Evolutionary conservation across 768 basidiomycete genomes (phyloP).

Genomic region (Termitomyces sp.): DNA sequence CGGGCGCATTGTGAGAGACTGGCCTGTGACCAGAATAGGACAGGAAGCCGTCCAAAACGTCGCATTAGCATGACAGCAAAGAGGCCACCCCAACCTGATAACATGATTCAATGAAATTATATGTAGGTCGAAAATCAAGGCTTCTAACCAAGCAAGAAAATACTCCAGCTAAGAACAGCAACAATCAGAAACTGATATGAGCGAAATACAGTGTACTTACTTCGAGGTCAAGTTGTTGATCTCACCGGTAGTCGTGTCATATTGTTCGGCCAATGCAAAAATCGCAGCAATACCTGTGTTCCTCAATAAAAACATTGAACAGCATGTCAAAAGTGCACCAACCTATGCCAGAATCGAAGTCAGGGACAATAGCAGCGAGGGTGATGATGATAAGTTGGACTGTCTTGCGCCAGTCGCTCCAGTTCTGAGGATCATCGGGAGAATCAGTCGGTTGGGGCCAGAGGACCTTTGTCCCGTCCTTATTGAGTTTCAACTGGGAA

Average conservation of each 20-base stretch:
- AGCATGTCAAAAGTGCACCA: not conserved
- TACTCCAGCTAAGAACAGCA: slow-evolving; percentile 46
- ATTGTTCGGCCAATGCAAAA: slow-evolving; percentile 53
- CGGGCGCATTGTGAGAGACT: slow-evolving; percentile 1
- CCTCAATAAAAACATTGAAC: not conserved
- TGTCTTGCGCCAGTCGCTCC: slow-evolving; percentile 48
- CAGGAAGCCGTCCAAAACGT: slow-evolving; percentile 56
- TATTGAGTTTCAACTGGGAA: slow-evolving; percentile 47
- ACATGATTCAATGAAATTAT: not conserved
- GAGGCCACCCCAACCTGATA: slow-evolving; percentile 53
- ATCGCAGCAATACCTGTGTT: slow-evolving; percentile 58
- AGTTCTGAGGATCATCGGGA: slow-evolving; percentile 63
- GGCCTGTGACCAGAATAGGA: slow-evolving; percentile 71
- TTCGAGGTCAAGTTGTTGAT: slow-evolving; percentile 64
- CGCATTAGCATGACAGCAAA: slow-evolving; percentile 62
- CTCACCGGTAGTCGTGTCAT: slow-evolving; percentile 45
- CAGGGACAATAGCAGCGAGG: slow-evolving; percentile 59
- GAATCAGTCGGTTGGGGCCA: slow-evolving; percentile 69
- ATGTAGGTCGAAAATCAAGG: not conserved
- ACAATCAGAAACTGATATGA: not conserved
- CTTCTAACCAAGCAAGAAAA: slow-evolving; percentile 47
- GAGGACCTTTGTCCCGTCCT: slow-evolving; percentile 53
- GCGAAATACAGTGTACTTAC: slow-evolving; percentile 18
- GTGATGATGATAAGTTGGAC: slow-evolving; percentile 57
- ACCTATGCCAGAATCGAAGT: slow-evolving; percentile 66